Evolutionary conservation across 352 stramenopile species (phyloP).

Genomic region (Phytophthora podocarpi): DNA sequence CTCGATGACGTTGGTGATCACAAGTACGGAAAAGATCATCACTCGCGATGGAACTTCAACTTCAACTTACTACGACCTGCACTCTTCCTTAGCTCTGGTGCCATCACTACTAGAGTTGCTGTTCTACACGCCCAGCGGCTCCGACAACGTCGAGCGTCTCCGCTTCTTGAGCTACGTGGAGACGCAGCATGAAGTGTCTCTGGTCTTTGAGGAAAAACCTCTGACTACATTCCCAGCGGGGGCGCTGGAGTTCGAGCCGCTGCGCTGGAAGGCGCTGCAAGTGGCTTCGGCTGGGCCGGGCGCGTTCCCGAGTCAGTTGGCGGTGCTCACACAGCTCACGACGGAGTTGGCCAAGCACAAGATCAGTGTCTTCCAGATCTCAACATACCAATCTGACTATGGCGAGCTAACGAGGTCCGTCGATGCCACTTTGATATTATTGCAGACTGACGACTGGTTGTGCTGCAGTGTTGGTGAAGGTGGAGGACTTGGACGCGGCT

Average conservation of each 20-base stretch:
- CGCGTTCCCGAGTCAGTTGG: conserved; percentile 60
- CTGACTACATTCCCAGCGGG: conserved; percentile 41
- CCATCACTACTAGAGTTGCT: conserved; percentile 57
- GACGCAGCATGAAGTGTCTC: conserved; percentile 67
- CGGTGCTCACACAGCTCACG: conserved; percentile 65
- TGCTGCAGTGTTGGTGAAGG: conserved; percentile 59
- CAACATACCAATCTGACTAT: conserved; percentile 75
- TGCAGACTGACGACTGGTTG: neutral
- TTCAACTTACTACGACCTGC: neutral
- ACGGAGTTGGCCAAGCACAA: conserved; percentile 50
- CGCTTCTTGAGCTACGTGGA: conserved; percentile 73
- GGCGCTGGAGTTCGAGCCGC: conserved; percentile 50
- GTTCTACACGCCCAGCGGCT: conserved; percentile 40
- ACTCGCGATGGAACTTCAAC: neutral
- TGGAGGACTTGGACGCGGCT: conserved; percentile 52
- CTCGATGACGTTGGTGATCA: conserved; percentile 57
- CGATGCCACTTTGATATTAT: neutral
- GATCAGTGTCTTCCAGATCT: conserved; percentile 77
- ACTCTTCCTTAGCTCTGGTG: conserved; percentile 36
- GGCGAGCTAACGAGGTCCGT: no score
- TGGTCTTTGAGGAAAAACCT: conserved; percentile 63
- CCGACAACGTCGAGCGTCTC: no score
- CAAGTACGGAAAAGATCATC: conserved; percentile 41
- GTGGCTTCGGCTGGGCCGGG: conserved; percentile 58
- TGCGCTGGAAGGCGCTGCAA: conserved; percentile 66